Base-by-base conservation (phyloP, 2,329 filamentous ascomycete genomes). In the Beauveria sp. region DNA sequence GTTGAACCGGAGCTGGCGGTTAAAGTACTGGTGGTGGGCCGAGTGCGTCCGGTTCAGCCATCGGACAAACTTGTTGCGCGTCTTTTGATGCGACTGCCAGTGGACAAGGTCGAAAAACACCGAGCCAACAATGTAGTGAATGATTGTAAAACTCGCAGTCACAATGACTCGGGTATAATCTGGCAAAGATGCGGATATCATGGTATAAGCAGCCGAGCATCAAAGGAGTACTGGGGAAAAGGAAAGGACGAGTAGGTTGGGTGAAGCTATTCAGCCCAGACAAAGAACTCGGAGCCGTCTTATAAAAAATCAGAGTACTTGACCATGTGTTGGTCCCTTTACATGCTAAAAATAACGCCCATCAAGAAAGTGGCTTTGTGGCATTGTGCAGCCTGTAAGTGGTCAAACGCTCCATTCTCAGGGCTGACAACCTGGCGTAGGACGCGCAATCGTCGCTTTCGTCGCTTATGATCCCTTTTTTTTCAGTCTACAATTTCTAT, bases 11-110 rank as follows among this genome's bases (percentile, higher is more conserved):
- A 63, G 60, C 10, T 54, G 56, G 18, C 56, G 43, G 47, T 55
- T 53, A 43, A 63, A 63, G 40, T 60, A 63, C 41, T 59, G 62
- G 26, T 62, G 62, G 34, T 63, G 60, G 5, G 53, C 53, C 5
- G 60, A 26, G 28, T 64, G 61, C n/a, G 59, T 55, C 16, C 61
- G 52, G 26, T 46, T 59, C 5, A 64, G 61, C 34, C 61, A 56
- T 2, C 61, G 61, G 3, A 63, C 40, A 14, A 60, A 47, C 18
- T 41, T 55, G 30, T 47, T 56, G 43, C 59, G 55, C n/a, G 55
- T 28, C 30, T 48, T 54, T 30, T 51, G 56, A 26, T 64, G 63
- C 3, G 63, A 57, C 24, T 52, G 41, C 61, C 61, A 63, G 43
- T 64, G 63, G 4, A 64, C 47, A 5, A 61, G 40, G 41, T 61